Evolutionary conservation across 129 eudicot species (phyloP), one percentile per base, ranked within the genome.

Genomic region (Saposhnikovia divaricata): DNA sequence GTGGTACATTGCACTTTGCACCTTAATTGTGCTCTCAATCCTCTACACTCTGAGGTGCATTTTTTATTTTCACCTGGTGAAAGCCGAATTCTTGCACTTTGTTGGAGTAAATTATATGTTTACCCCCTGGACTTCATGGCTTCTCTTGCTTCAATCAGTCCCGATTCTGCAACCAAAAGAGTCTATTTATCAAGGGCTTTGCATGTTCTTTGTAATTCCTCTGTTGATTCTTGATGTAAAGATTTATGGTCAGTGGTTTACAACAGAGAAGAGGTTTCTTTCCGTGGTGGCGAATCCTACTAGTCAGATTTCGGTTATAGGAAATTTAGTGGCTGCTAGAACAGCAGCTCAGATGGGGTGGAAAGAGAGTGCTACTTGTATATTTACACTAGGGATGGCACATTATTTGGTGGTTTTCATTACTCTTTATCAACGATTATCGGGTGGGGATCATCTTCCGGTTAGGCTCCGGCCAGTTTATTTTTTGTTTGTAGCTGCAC

Each of bases 171-270:
- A 70, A 16, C 80, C 83, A 15, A 63, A 87, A 5, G 63, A 44
- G 7, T 18, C 72, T 28, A 57, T 83, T 0, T 76, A 78, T 23
- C 87, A 77, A 42, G 65, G 83, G 4, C 79, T 88, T 12, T 89
- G 90, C 87, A 85, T 90, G 89, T 70, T 81, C 15, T 85, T 89
- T 47, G 81, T 87, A 25, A 40, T 85, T 4, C 95, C 95, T 3
- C 78, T 93, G 4, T 57, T 91, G 68, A 76, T 81, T 19, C 89
- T 93, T 37, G 98, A 93, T 82, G 85, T 91, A 27, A 93, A 91
- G 83, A 78, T 89, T 10, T 93, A 93, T 47, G 98, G 98, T 10
- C 97, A 93, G 72, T 93, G 97, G 96, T 89, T 93, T 79, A 91
- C 96, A 1, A 86, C 90, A 0, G 92, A 85, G 71, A 89, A 88